Evolutionary conservation across 192 early-diverging fungal species (phyloP).

Genomic region (Coemansia sp.): DNA sequence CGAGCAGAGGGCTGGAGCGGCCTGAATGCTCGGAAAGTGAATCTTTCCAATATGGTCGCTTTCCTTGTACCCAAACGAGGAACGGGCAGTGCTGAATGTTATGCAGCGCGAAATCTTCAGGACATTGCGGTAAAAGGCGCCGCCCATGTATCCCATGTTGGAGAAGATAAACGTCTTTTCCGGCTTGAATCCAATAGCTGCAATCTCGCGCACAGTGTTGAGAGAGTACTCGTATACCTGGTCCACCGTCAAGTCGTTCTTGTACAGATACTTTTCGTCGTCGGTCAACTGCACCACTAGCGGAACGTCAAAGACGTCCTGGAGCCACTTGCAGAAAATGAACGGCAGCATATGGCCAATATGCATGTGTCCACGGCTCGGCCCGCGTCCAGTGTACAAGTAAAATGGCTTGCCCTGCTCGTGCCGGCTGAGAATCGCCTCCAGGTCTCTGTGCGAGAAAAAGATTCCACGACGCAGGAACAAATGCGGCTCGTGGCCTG

Average conservation of each 20-base stretch:
- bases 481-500: constrained; percentile 75
- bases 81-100: constrained; percentile 74
- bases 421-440: constrained; percentile 77
- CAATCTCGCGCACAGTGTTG: constrained; percentile 89
- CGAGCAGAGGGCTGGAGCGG: constrained; percentile 92
- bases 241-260: constrained; percentile 78
- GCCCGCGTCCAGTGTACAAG: constrained; percentile 96
- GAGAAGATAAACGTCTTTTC: constrained; percentile 97
- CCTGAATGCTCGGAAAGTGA: constrained; percentile 93
- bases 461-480: constrained; percentile 86
- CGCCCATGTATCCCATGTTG: constrained; percentile 83
- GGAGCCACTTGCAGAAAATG: constrained; percentile 95
- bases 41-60: constrained; percentile 85
- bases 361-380: constrained; percentile 88
- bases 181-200: constrained; percentile 90
- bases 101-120: constrained; percentile 83
- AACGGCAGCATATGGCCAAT: constrained; percentile 96
- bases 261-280: constrained; percentile 99
- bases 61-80: constrained; percentile 89
- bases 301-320: constrained; percentile 93
- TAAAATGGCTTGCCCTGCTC: constrained; percentile 97
- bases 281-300: constrained; percentile 96
- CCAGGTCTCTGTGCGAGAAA: constrained; percentile 92
- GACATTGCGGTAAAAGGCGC: constrained; percentile 93
- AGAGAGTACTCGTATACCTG: constrained; percentile 67